phyloP scores from a whole-genome alignment of 768 basidiomycete genomes.

The Termitomyces titanicus region DNA sequence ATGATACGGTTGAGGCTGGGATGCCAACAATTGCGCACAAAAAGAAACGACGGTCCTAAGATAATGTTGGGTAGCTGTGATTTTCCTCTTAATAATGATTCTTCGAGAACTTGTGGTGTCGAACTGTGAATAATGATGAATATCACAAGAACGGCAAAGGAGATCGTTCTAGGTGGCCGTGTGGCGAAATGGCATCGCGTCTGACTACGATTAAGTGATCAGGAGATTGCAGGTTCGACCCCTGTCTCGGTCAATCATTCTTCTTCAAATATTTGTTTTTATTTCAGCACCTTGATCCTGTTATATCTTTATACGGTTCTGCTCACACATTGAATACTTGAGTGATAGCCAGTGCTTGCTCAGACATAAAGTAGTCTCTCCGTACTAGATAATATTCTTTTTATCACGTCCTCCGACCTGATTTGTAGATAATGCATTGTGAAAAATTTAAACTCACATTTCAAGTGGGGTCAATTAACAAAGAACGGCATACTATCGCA shows the following conservation, averaged over 20 bases:
- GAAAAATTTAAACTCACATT: not conserved
- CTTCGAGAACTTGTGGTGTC: too few species aligned
- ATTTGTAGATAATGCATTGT: too few species aligned
- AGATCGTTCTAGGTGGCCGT: not conserved
- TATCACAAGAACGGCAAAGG: too few species aligned
- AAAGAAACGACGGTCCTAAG: slow-evolving; percentile 29
- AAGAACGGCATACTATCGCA: not conserved
- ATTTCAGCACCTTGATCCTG: too few species aligned
- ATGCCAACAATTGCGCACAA: slow-evolving; percentile 52
- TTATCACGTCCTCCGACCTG: too few species aligned
- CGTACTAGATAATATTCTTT: too few species aligned
- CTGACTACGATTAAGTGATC: slow-evolving; percentile 29
- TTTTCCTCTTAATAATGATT: not conserved
- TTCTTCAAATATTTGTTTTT: too few species aligned
- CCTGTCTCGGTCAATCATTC: slow-evolving; percentile 46
- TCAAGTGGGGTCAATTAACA: not conserved
- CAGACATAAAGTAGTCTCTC: too few species aligned
- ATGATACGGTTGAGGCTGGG: slow-evolving; percentile 86
- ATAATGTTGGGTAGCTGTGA: not conserved
- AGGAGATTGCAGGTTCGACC: slow-evolving; percentile 82
- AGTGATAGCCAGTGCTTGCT: too few species aligned
- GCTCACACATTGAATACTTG: too few species aligned
- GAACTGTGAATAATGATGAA: too few species aligned
- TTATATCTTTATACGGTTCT: too few species aligned
- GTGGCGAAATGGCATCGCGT: slow-evolving; percentile 10